Evolutionary conservation across 2,329 filamentous ascomycete species (phyloP).

Genomic region (Alternaria sp.): DNA sequence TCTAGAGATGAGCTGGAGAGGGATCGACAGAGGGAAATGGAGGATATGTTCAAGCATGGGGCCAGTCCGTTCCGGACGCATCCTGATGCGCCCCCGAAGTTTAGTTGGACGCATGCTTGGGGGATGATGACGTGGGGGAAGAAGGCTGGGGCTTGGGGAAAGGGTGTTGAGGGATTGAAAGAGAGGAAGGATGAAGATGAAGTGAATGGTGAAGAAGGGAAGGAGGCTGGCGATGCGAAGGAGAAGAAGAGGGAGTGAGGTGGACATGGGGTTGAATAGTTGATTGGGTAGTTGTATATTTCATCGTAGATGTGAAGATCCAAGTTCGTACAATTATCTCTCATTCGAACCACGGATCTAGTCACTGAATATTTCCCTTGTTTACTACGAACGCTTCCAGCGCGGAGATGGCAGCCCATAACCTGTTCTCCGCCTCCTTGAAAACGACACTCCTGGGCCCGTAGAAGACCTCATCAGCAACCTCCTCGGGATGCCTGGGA

Average conservation of each 20-base stretch:
- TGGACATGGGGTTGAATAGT: background rate
- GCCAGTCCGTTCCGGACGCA: slow-evolving; percentile 55
- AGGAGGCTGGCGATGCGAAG: background rate
- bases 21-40: slow-evolving; percentile 29
- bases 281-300: background rate
- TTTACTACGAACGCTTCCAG: slow-evolving; percentile 94
- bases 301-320: background rate
- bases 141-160: slow-evolving; percentile 60
- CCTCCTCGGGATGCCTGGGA: slow-evolving; percentile 89
- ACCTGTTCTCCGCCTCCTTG: slow-evolving; percentile 88
- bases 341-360: slow-evolving; percentile 37
- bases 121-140: slow-evolving; percentile 61
- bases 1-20: slow-evolving; percentile 25
- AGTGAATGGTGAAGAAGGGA: background rate
- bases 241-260: background rate
- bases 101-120: slow-evolving; percentile 61
- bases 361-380: slow-evolving; percentile 74
- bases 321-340: background rate
- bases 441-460: slow-evolving; percentile 85
- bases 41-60: slow-evolving; percentile 50
- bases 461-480: slow-evolving; percentile 94
- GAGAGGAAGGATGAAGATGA: background rate
- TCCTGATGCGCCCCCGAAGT: slow-evolving; percentile 56
- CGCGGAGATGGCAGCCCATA: slow-evolving; percentile 87
- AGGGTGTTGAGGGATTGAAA: slow-evolving; percentile 55